Evolutionary conservation across 148 eudicot genomes (phyloP).

Genomic region (Vaccinium darrowii): DNA sequence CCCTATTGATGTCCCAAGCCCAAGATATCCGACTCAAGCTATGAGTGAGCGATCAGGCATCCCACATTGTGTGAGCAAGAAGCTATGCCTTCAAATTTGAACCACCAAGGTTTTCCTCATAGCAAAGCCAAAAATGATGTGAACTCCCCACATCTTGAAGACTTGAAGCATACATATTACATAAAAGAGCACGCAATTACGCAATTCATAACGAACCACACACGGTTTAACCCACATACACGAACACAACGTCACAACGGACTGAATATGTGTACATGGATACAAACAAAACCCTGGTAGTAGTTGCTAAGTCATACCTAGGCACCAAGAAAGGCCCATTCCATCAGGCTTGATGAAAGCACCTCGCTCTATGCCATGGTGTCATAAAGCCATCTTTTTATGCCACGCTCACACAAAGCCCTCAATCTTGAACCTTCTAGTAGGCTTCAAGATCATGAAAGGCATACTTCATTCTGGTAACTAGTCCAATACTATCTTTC

Average conservation of each 20-base stretch:
- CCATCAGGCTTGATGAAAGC: background rate
- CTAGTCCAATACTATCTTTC: background rate
- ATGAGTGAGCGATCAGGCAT: background rate
- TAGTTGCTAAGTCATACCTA: background rate
- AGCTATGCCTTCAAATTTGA: conserved; percentile 1
- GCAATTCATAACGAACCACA: background rate
- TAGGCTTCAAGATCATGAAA: background rate
- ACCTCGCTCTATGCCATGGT: background rate
- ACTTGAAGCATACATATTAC: background rate
- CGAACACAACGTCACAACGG: background rate
- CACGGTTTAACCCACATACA: background rate
- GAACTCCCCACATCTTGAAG: background rate
- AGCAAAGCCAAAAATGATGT: conserved; percentile 1
- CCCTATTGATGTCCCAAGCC: background rate
- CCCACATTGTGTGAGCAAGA: background rate
- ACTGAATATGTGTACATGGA: background rate
- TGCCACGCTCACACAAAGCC: background rate
- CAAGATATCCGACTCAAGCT: background rate
- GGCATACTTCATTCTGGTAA: background rate
- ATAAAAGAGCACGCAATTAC: background rate
- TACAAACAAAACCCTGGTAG: background rate
- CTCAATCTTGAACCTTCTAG: background rate
- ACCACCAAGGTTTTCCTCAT: too few species aligned
- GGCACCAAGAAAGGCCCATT: background rate
- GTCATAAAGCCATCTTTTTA: background rate